Percentiles rank a stretch among this genome's conserved stretches.
These are phyloP conservation scores for Tricholoma bakamatsutake DNA, from an alignment of 768 basidiomycete genomes.

Conservation along the genomic window DNA sequence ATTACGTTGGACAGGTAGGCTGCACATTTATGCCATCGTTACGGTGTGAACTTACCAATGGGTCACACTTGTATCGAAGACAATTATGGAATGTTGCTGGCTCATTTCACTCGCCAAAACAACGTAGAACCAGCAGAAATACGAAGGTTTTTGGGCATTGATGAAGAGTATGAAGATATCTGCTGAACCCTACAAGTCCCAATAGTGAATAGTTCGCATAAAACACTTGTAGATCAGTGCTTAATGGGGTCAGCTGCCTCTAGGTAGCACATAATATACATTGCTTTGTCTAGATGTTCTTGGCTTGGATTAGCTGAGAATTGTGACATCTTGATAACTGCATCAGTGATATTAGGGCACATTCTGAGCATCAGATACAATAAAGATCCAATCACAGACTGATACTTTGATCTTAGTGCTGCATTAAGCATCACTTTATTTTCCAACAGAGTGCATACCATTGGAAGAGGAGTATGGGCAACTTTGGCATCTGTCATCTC, in stretches of 20 bases:
- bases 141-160: slow-evolving; percentile 58
- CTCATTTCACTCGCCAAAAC: slow-evolving; percentile 60
- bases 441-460: too few species aligned
- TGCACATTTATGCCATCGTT: slow-evolving; percentile 1
- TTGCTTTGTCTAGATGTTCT: not conserved
- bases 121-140: slow-evolving; percentile 56
- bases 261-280: not conserved
- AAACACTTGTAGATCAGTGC: too few species aligned
- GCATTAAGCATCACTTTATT: too few species aligned
- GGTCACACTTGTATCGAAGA: slow-evolving; percentile 33
- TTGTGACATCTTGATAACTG: too few species aligned
- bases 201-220: not conserved
- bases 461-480: too few species aligned
- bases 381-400: too few species aligned
- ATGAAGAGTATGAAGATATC: slow-evolving; percentile 75
- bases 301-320: too few species aligned
- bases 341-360: too few species aligned
- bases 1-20: slow-evolving; percentile 82
- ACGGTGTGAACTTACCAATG: not conserved
- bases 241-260: too few species aligned
- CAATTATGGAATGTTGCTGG: slow-evolving; percentile 62
- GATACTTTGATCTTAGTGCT: too few species aligned
- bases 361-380: too few species aligned
- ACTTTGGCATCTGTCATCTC: too few species aligned
- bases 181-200: slow-evolving; percentile 30